Percentiles rank a stretch among this genome's conserved stretches.
Conservation (phyloP, 257 asterid species). For the Plantago elongata region DNA sequence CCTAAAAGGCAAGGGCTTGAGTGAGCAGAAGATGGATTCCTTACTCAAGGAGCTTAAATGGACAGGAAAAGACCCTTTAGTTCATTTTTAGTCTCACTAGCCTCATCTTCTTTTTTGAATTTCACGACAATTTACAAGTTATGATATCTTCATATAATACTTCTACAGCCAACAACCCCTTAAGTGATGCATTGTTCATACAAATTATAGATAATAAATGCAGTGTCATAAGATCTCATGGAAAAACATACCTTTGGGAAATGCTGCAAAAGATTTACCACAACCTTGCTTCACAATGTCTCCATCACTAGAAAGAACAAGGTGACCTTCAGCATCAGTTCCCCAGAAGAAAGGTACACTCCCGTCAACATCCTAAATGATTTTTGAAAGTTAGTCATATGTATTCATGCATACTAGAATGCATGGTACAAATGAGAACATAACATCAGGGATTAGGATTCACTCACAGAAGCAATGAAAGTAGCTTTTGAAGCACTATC, state of each 20-base stretch:
- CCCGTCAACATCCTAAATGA: slow-evolving; percentile 30
- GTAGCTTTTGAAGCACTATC: slow-evolving; percentile 22
- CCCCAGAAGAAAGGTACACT: slow-evolving; percentile 41
- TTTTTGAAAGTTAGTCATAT: not conserved
- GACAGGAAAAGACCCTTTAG: not conserved
- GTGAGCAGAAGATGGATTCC: no score
- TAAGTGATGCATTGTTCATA: not conserved
- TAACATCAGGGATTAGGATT: not conserved
- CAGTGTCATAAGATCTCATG: not conserved
- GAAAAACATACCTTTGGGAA: slow-evolving; percentile 31
- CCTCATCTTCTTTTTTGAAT: not conserved
- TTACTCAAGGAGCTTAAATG: not conserved
- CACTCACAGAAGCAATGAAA: slow-evolving; percentile 18
- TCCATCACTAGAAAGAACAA: slow-evolving; percentile 30
- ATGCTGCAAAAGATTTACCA: slow-evolving; percentile 33
- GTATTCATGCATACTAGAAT: not conserved
- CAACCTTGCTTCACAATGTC: slow-evolving; percentile 26
- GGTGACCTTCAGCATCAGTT: slow-evolving; percentile 24
- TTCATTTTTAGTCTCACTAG: not conserved
- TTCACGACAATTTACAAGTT: not conserved
- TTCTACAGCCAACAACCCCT: not conserved
- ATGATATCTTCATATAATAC: not conserved
- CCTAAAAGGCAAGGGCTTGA: no score
- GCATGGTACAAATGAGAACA: no score
- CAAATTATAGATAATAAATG: not conserved